phyloP scores from a whole-genome alignment of 2,329 filamentous ascomycete species.

The Orbilia brochopaga region DNA sequence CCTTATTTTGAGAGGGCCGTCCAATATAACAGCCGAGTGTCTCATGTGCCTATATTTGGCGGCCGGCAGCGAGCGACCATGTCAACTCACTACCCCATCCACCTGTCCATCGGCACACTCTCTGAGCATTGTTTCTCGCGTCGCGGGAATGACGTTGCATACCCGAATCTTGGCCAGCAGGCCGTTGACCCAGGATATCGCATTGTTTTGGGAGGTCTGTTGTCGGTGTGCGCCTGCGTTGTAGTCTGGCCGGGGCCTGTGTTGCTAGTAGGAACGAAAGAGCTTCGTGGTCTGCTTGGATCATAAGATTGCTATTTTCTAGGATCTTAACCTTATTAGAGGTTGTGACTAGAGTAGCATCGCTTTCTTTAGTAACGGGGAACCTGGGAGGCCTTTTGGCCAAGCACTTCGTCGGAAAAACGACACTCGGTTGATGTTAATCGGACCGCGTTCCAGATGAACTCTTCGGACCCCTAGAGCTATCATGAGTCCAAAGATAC shows the following conservation, averaged over 20 bases:
- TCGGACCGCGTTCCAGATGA: too few relatives aligned
- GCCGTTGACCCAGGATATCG: not conserved
- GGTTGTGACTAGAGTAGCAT: too few relatives aligned
- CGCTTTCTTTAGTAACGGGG: too few relatives aligned
- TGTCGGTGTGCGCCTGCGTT: constrained; percentile 15
- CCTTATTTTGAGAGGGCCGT: constrained; percentile 24
- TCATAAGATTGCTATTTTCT: too few relatives aligned
- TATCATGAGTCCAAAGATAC: too few relatives aligned
- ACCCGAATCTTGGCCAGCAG: not conserved
- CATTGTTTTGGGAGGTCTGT: not conserved
- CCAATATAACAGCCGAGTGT: constrained; percentile 18
- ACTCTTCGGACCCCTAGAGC: too few relatives aligned
- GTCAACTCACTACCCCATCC: not conserved
- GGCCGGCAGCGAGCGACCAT: too few relatives aligned
- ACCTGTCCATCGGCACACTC: not conserved
- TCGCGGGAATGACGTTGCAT: not conserved
- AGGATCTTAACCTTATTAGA: too few relatives aligned
- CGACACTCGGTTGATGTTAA: too few relatives aligned
- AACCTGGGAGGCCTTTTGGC: too few relatives aligned
- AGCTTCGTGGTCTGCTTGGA: not conserved
- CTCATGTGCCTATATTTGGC: constrained; percentile 17
- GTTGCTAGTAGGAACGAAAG: constrained; percentile 9
- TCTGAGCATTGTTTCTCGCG: not conserved
- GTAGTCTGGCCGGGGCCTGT: constrained; percentile 29
- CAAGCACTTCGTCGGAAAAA: too few relatives aligned